Evolutionary conservation across 768 basidiomycete genomes (phyloP), one percentile per base, ranked within the genome.

Genomic region (Trametes elegans): DNA sequence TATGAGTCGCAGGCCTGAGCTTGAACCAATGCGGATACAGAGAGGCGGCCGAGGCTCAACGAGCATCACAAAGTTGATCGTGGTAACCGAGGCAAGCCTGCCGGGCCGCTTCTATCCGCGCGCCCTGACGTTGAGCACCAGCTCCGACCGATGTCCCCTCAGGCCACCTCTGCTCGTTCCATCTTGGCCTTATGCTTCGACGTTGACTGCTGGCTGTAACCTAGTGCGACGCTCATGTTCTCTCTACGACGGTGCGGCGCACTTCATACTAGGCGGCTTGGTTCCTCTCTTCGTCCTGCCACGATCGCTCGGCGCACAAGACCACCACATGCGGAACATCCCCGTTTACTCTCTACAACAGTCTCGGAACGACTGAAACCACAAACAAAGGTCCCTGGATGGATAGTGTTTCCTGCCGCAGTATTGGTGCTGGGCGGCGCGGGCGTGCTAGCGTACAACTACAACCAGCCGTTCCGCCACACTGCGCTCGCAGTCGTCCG

Each of bases 401-500:
- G 59, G 61, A 14, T 63, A 9, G 45, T 62, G 7, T 44, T 55
- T 2, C 57, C 64, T 10, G 56, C 58, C 8, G 58, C 63, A 3
- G 2, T 65, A 2, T 41, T 66, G 5, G 38, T 75, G 2, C 57
- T 77, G 2, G 66, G 65, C 9, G 73, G 73, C 6, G 64, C 59
- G 3, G 66, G 67, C 1, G 71, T 68, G 31, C 49, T 79, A 47
- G 79, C 83, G 13, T 96, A 92, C 70, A 72, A 91, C 54, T 79
- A 81, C 28, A 80, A 76, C 56, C 79, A 88, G 50, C 84, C 92
- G 1, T 84, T 92, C 64, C 79, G 92, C 38, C 88, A 96, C 70
- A 73, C 82, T 2, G 69, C 80, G 6, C 76, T 96, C 47, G 93
- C 95, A 10, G 73, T 79, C 21, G 73, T 84, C 39, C 81, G 96